Conservation (phyloP, 176 grass and related monocot genomes). For the Calamus simplicifolius region DNA sequence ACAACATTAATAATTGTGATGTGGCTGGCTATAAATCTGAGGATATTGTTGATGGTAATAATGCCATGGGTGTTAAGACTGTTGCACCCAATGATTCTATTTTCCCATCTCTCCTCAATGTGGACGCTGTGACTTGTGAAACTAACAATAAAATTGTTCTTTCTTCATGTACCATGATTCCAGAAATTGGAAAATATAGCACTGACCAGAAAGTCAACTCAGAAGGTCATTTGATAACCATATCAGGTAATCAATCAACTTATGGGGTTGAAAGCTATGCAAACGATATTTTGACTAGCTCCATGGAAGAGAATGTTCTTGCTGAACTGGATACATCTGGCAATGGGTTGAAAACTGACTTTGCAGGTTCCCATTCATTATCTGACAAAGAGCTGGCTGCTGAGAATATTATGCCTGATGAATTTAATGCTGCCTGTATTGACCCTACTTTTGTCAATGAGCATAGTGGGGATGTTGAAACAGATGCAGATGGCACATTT, state of each 20-base stretch:
- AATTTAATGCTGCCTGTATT: slow-evolving; percentile 22
- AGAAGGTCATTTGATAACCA: slow-evolving; percentile 8
- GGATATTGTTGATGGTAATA: slow-evolving; percentile 26
- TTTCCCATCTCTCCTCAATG: slow-evolving; percentile 21
- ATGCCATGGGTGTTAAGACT: slow-evolving; percentile 10
- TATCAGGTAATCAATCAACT: slow-evolving; percentile 25
- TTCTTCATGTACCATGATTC: slow-evolving; percentile 12
- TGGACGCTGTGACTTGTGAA: background rate
- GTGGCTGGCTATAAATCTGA: slow-evolving; percentile 20
- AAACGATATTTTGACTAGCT: slow-evolving; percentile 17
- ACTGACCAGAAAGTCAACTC: slow-evolving; percentile 21
- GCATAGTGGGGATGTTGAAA: slow-evolving; percentile 26
- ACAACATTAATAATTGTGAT: slow-evolving; percentile 30
- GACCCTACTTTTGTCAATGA: slow-evolving; percentile 32
- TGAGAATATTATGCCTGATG: slow-evolving; percentile 21
- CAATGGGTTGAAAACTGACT: slow-evolving; percentile 25
- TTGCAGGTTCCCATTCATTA: slow-evolving; percentile 16
- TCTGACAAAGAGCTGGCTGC: slow-evolving; percentile 19
- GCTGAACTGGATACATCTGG: slow-evolving; percentile 27
- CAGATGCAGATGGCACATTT: slow-evolving; percentile 41
- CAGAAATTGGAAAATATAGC: slow-evolving; percentile 33
- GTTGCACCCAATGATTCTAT: slow-evolving; percentile 18
- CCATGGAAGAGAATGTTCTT: slow-evolving; percentile 25
- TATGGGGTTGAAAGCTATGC: slow-evolving; percentile 19
- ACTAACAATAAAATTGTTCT: slow-evolving; percentile 8